phyloP scores from a whole-genome alignment of 2,329 filamentous ascomycete species.

The Rugonectria rugulosa region DNA sequence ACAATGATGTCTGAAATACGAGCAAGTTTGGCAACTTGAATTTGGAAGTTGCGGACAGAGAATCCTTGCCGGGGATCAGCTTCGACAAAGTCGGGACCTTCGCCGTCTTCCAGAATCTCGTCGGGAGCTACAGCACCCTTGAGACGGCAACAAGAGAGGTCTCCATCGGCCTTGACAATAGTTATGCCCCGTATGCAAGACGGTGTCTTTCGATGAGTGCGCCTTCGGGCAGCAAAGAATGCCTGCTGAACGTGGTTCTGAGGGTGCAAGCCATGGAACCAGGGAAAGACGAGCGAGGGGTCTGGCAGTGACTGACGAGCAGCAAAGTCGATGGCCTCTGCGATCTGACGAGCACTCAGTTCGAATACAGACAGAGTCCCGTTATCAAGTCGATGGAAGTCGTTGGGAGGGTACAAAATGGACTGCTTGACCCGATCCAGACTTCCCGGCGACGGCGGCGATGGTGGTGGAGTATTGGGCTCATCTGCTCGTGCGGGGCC shows the following conservation, averaged over 20 bases:
- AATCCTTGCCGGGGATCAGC: slow-evolving; percentile 90
- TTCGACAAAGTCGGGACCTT: slow-evolving; percentile 73
- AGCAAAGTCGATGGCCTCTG: slow-evolving; percentile 76
- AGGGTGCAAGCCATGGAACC: slow-evolving; percentile 92
- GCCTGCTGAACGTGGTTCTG: slow-evolving; percentile 87
- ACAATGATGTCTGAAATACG: slow-evolving; percentile 91
- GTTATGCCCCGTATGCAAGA: slow-evolving; percentile 82
- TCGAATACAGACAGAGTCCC: slow-evolving; percentile 71
- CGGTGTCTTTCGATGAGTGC: slow-evolving; percentile 71
- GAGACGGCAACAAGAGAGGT: slow-evolving; percentile 75
- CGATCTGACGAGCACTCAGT: slow-evolving; percentile 73
- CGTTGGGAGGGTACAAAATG: slow-evolving; percentile 76
- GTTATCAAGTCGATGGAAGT: slow-evolving; percentile 61
- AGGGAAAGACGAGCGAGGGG: slow-evolving; percentile 89
- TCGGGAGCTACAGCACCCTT: slow-evolving; percentile 87
- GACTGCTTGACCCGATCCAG: slow-evolving; percentile 67
- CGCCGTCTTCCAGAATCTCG: slow-evolving; percentile 71
- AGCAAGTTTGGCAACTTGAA: slow-evolving; percentile 88
- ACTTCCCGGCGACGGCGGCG: slow-evolving; percentile 71
- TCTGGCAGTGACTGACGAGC: slow-evolving; percentile 84
- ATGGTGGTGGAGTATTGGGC: slow-evolving; percentile 69
- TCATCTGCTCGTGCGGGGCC: slow-evolving; percentile 67
- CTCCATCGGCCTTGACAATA: slow-evolving; percentile 87
- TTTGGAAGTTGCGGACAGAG: slow-evolving; percentile 96
- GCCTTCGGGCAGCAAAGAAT: slow-evolving; percentile 85